Evolutionary conservation across 352 stramenopile genomes (phyloP).

Genomic region (Stramenopiles sp.): DNA sequence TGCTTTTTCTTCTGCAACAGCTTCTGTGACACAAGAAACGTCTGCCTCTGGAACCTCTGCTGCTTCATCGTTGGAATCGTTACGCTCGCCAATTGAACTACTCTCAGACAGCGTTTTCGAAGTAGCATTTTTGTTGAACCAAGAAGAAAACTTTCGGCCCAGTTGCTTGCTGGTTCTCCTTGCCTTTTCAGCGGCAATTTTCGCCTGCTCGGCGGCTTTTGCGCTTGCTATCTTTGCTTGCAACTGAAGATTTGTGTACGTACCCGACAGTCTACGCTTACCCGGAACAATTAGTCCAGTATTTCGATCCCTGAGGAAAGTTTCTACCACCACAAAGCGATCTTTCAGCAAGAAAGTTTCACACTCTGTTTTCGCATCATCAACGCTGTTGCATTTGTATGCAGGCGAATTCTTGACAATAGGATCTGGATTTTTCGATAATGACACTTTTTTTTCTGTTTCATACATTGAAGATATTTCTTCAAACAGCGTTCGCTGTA

Average conservation of each 20-base stretch:
- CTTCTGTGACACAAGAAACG: not conserved
- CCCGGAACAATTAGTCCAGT: not conserved
- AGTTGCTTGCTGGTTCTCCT: not conserved
- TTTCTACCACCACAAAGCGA: not conserved
- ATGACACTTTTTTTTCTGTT: too few relatives aligned
- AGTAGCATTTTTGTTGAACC: not conserved
- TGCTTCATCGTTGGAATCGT: not conserved
- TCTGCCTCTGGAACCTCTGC: not conserved
- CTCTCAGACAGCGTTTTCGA: not conserved
- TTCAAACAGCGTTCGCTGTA: too few relatives aligned
- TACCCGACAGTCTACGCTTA: not conserved
- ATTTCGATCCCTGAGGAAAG: not conserved
- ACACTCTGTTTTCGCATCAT: not conserved
- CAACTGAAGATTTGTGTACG: too few relatives aligned
- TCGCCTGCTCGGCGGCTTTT: too few relatives aligned
- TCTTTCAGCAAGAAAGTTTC: not conserved
- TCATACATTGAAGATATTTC: not conserved
- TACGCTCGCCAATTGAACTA: not conserved
- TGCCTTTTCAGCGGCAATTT: not conserved
- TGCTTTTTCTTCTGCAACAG: not conserved
- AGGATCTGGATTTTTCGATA: not conserved
- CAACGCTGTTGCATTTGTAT: not conserved
- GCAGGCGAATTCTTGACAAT: not conserved
- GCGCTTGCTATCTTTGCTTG: too few relatives aligned
- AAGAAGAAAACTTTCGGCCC: not conserved